phyloP scores from a whole-genome alignment of 495 filamentous ascomycete genomes.

The Endocarpon pusillum region DNA sequence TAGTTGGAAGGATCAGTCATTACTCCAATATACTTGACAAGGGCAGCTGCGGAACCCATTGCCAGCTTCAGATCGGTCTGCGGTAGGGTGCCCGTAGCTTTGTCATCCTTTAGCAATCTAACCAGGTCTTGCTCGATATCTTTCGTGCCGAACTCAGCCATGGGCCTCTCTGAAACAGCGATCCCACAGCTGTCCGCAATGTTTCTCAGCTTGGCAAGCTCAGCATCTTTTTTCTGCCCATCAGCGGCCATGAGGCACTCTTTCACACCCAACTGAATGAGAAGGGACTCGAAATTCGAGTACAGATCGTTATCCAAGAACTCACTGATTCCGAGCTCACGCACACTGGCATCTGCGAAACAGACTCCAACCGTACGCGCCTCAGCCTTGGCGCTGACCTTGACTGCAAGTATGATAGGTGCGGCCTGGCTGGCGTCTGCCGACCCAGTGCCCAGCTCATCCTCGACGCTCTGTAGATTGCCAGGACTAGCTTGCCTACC shows the following conservation, averaged over 20 bases:
- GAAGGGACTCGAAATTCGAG: conserved; percentile 89
- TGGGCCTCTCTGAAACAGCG: conserved; percentile 62
- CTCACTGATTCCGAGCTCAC: conserved; percentile 91
- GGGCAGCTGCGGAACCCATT: conserved; percentile 83
- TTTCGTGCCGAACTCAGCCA: conserved; percentile 64
- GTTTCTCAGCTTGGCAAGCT: conserved; percentile 68
- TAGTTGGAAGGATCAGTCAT: conserved; percentile 86
- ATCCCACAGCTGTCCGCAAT: conserved; percentile 88
- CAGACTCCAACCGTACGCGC: conserved; percentile 82
- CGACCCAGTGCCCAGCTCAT: conserved; percentile 51
- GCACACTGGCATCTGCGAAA: conserved; percentile 93
- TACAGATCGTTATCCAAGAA: conserved; percentile 97
- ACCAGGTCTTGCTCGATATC: conserved; percentile 96
- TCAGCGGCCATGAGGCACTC: conserved; percentile 78
- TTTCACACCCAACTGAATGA: conserved; percentile 91
- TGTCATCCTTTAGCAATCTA: conserved; percentile 70
- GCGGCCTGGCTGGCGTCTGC: conserved; percentile 48
- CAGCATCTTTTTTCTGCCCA: conserved; percentile 62
- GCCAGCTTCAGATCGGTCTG: conserved; percentile 90
- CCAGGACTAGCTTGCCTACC: conserved; percentile 84
- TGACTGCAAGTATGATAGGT: conserved; percentile 87
- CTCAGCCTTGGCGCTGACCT: conserved; percentile 77
- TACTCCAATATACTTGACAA: conserved; percentile 92
- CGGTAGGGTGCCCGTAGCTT: conserved; percentile 56
- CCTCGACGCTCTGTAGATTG: conserved; percentile 93